Conservation (phyloP, 2,329 filamentous ascomycete genomes). For the Colletotrichum truncatum region DNA sequence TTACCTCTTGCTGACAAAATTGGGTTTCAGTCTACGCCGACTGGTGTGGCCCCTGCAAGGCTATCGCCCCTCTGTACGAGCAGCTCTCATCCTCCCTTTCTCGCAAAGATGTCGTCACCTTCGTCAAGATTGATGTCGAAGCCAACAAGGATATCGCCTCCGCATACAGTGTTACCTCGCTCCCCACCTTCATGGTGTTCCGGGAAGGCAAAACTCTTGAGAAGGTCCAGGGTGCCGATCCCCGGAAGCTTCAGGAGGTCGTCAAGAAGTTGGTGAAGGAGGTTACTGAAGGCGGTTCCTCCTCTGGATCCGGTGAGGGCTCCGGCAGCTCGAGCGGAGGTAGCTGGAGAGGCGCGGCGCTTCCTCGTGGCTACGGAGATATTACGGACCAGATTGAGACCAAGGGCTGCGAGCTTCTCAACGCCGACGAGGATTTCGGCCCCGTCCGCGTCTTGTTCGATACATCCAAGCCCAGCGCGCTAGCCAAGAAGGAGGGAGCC, state of each 20-base stretch:
- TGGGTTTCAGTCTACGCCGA: constrained; percentile 79
- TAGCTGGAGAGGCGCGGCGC: constrained; percentile 76
- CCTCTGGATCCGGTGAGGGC: constrained; percentile 48
- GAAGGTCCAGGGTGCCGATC: constrained; percentile 79
- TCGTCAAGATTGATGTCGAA: constrained; percentile 89
- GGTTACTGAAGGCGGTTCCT: constrained; percentile 51
- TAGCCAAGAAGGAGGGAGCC: constrained; percentile 63
- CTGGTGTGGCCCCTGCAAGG: constrained; percentile 86
- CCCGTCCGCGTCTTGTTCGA: constrained; percentile 79
- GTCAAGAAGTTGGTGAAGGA: constrained; percentile 77
- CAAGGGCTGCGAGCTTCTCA: constrained; percentile 85
- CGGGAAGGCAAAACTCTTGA: constrained; percentile 74
- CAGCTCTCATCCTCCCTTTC: constrained; percentile 77
- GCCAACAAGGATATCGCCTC: constrained; percentile 76
- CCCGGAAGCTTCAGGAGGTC: constrained; percentile 73
- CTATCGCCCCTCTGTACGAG: constrained; percentile 85
- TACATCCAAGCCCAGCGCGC: constrained; percentile 69
- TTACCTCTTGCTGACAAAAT: constrained; percentile 39
- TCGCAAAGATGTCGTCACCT: constrained; percentile 77
- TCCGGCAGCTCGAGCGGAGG: constrained; percentile 53
- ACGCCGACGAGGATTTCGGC: constrained; percentile 81
- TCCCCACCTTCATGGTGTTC: constrained; percentile 94
- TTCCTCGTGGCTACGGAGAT: constrained; percentile 84
- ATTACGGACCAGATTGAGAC: constrained; percentile 85
- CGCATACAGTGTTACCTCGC: constrained; percentile 77